phyloP scores from a whole-genome alignment of 2,329 filamentous ascomycete genomes.

The Cladosporium colombiae region DNA sequence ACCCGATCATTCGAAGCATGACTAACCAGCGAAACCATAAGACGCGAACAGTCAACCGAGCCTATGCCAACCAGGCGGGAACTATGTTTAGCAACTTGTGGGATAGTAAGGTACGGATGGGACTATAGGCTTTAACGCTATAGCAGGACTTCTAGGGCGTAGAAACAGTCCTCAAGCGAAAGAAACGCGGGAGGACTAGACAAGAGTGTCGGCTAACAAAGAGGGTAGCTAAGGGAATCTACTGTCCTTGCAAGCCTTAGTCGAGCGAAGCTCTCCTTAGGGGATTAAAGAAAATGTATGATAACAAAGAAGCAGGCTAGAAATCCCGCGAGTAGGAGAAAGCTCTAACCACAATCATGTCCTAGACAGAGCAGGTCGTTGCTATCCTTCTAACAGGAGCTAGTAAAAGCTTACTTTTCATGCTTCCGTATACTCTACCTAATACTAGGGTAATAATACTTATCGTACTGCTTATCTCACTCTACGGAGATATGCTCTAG shows the following conservation, averaged over 20 bases:
- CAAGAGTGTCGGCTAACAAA: conserved; percentile 15
- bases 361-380: conserved; percentile 23
- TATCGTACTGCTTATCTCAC: conserved; percentile 23
- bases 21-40: conserved; percentile 23
- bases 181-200: conserved; percentile 7
- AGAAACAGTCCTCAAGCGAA: conserved; percentile 12
- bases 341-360: conserved; percentile 28
- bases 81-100: conserved; percentile 22
- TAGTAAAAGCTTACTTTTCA: conserved; percentile 35
- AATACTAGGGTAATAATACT: conserved; percentile 25
- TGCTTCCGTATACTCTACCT: conserved; percentile 28
- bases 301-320: conserved; percentile 5
- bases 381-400: conserved; percentile 30
- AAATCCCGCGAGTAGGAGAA: conserved; percentile 24
- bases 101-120: conserved; percentile 20
- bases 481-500: conserved; percentile 20
- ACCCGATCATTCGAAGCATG: conserved; percentile 8
- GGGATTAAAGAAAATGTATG: conserved; percentile 12
- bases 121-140: conserved; percentile 18
- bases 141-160: conserved; percentile 24
- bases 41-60: conserved; percentile 21
- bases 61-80: conserved; percentile 21
- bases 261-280: conserved; percentile 13
- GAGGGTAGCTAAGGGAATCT: conserved; percentile 20
- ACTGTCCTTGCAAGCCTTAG: conserved; percentile 21